Evolutionary conservation across 495 filamentous ascomycete genomes (phyloP).

Genomic region (Aspergillus affinis): DNA sequence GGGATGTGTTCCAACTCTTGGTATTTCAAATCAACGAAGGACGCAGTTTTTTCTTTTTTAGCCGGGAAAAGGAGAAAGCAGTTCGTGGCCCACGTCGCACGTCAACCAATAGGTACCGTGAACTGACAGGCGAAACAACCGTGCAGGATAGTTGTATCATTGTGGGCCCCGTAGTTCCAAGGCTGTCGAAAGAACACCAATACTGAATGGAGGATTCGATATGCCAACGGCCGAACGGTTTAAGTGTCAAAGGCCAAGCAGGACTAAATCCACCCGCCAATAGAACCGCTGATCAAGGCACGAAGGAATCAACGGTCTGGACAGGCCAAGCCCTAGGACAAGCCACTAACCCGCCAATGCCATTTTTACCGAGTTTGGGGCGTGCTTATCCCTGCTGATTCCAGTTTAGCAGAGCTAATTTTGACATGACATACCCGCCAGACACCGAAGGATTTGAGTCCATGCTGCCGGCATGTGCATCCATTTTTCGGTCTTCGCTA

Average conservation of each 20-base stretch:
- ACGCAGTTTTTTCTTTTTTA: not conserved
- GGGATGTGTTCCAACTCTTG: not conserved
- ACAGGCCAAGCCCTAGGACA: not conserved
- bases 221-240: not conserved
- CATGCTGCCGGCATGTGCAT: not conserved
- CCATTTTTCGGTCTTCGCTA: not conserved
- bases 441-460: constrained; percentile 2
- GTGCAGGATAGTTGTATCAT: not conserved
- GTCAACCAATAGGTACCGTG: no score
- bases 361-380: not conserved
- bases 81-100: no score
- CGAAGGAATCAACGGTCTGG: not conserved
- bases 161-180: not conserved
- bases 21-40: not conserved
- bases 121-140: not conserved
- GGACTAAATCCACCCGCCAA: not conserved
- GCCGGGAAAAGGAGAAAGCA: no score
- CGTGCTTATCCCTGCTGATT: constrained; percentile 4
- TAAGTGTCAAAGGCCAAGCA: not conserved
- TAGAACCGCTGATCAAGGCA: not conserved
- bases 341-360: not conserved
- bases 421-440: not conserved
- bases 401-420: not conserved
- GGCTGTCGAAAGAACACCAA: not conserved
- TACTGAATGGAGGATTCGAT: no score